Conservation (phyloP, 495 filamentous ascomycete species). For the Daldinia caldariorum region DNA sequence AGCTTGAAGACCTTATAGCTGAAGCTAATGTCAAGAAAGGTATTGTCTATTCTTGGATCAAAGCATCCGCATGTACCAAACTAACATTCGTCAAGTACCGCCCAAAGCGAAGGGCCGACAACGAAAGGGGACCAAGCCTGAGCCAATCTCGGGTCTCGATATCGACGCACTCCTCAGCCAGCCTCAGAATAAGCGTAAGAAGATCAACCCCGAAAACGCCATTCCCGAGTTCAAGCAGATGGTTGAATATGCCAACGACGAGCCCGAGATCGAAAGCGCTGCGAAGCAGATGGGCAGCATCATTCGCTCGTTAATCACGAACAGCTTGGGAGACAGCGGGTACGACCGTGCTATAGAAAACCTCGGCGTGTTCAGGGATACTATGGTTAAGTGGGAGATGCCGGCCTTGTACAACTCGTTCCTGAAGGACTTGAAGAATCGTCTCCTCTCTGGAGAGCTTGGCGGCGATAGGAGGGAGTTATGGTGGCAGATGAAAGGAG, state of each 20-base stretch:
- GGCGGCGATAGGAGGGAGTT: slow-evolving; percentile 83
- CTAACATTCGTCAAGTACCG: slow-evolving; percentile 70
- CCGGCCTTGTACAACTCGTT: slow-evolving; percentile 82
- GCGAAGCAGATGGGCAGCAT: slow-evolving; percentile 78
- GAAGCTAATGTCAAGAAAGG: slow-evolving; percentile 89
- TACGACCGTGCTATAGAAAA: slow-evolving; percentile 82
- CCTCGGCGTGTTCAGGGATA: slow-evolving; percentile 79
- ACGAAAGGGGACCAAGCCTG: slow-evolving; percentile 72
- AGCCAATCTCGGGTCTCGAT: slow-evolving; percentile 91
- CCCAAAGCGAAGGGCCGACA: slow-evolving; percentile 82
- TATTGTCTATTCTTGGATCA: slow-evolving; percentile 43
- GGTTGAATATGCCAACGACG: slow-evolving; percentile 68
- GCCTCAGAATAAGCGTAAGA: slow-evolving; percentile 58
- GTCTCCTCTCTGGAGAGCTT: slow-evolving; percentile 74
- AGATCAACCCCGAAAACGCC: slow-evolving; percentile 80
- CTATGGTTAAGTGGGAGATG: slow-evolving; percentile 78
- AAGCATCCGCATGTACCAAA: background rate
- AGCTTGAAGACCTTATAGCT: slow-evolving; percentile 70
- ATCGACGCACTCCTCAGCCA: slow-evolving; percentile 76
- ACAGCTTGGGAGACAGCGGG: slow-evolving; percentile 76
- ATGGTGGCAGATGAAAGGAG: slow-evolving; percentile 77
- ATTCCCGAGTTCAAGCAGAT: slow-evolving; percentile 93
- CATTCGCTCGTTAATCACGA: slow-evolving; percentile 71
- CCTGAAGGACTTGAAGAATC: slow-evolving; percentile 73
- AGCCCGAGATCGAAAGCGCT: slow-evolving; percentile 71